A percentile compares a stretch with the other conserved stretches of the same genome.
phyloP scores from a whole-genome alignment of 2,329 filamentous ascomycete genomes.

The Neofusicoccum parvum region DNA sequence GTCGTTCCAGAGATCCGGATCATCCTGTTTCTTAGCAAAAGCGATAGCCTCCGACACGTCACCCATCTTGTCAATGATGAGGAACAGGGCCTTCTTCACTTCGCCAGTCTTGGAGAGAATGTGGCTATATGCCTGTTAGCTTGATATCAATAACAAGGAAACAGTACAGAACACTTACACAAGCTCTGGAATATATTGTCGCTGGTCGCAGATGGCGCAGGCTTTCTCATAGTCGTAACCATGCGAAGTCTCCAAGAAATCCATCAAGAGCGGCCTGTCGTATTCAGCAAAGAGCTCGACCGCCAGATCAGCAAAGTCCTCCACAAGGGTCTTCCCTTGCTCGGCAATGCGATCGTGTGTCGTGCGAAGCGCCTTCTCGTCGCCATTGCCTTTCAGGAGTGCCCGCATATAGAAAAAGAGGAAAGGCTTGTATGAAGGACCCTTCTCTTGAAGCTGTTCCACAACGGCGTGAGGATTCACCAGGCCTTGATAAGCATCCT shows the following conservation, averaged over 20 bases:
- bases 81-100: slow-evolving; percentile 84
- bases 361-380: slow-evolving; percentile 41
- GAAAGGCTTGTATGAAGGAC: slow-evolving; percentile 65
- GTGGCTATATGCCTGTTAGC: slow-evolving; percentile 52
- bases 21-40: slow-evolving; percentile 91
- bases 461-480: slow-evolving; percentile 79
- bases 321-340: slow-evolving; percentile 70
- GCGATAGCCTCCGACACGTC: slow-evolving; percentile 91
- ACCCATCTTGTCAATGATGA: slow-evolving; percentile 91
- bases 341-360: slow-evolving; percentile 49
- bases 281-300: slow-evolving; percentile 85
- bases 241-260: slow-evolving; percentile 81
- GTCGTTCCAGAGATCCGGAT: slow-evolving; percentile 92
- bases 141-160: not conserved
- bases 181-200: slow-evolving; percentile 85
- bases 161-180: slow-evolving; percentile 53
- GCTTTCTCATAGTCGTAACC: slow-evolving; percentile 86
- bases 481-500: slow-evolving; percentile 87
- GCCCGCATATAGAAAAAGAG: slow-evolving; percentile 89
- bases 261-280: slow-evolving; percentile 78
- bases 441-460: slow-evolving; percentile 69
- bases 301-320: slow-evolving; percentile 83
- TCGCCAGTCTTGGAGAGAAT: slow-evolving; percentile 94
- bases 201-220: slow-evolving; percentile 74
- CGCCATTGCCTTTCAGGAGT: slow-evolving; percentile 77